Conservation (phyloP, 2,329 filamentous ascomycete genomes). For the Penicillium sp. region DNA sequence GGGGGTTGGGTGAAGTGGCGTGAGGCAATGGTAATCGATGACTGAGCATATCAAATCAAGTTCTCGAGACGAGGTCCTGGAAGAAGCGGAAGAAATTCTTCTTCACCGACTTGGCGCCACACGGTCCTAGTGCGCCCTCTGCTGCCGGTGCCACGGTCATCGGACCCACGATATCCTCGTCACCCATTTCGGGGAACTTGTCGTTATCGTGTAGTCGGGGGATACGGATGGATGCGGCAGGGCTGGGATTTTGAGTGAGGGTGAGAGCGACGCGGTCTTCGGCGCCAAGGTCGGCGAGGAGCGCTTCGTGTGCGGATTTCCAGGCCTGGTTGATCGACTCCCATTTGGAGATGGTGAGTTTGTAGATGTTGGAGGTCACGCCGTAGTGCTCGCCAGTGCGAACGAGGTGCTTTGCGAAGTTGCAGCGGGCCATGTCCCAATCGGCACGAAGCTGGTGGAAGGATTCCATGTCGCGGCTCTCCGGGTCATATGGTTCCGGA, state of each 20-base stretch:
- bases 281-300: constrained; percentile 57
- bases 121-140: constrained; percentile 46
- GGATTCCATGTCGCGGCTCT: constrained; percentile 61
- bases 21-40: background rate
- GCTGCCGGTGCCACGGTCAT: constrained; percentile 64
- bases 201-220: constrained; percentile 58
- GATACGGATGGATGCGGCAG: constrained; percentile 50
- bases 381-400: constrained; percentile 91
- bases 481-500: constrained; percentile 77
- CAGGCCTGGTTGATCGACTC: constrained; percentile 75
- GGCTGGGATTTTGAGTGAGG: constrained; percentile 49
- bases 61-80: constrained; percentile 45
- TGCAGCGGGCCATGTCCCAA: constrained; percentile 81
- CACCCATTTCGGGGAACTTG: constrained; percentile 86
- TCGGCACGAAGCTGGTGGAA: constrained; percentile 72
- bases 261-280: constrained; percentile 41
- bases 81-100: constrained; percentile 51
- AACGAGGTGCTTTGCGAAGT: constrained; percentile 87
- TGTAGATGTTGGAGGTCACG: constrained; percentile 84
- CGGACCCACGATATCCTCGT: constrained; percentile 90
- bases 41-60: constrained; percentile 18
- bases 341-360: constrained; percentile 88
- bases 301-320: constrained; percentile 70
- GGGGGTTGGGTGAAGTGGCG: background rate
- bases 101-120: constrained; percentile 44